Percentiles rank a stretch among this genome's conserved stretches.
Conservation (phyloP, 306 rosid genomes). For the Acacia acuminata region DNA sequence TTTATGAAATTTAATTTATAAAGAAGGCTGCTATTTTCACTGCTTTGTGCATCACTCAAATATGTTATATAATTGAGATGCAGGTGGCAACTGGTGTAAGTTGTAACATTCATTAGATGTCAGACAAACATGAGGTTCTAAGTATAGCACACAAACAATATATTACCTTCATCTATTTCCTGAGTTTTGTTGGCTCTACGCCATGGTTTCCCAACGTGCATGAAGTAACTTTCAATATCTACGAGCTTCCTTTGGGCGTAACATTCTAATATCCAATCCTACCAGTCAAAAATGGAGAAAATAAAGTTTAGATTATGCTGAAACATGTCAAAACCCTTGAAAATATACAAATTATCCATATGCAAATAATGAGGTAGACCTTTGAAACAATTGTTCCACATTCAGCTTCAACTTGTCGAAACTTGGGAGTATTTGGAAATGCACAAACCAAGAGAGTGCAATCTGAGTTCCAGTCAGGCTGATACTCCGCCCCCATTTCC, state of each 20-base stretch:
- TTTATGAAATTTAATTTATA: not conserved
- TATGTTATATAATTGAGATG: constrained; percentile 1
- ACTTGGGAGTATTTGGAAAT: constrained; percentile 87
- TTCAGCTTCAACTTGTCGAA: constrained; percentile 86
- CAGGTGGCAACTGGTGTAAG: not conserved
- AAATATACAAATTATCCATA: not conserved
- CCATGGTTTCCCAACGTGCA: constrained; percentile 93
- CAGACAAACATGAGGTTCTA: constrained; percentile 15
- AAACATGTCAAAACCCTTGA: constrained; percentile 10
- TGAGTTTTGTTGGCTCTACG: constrained; percentile 58
- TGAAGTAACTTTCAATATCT: constrained; percentile 77
- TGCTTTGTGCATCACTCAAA: constrained; percentile 21
- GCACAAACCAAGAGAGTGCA: constrained; percentile 95
- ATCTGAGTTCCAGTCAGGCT: constrained; percentile 81
- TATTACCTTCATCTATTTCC: constrained; percentile 53
- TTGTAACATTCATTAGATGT: constrained; percentile 8
- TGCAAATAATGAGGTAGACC: constrained; percentile 48
- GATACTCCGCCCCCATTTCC: constrained; percentile 95
- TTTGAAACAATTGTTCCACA: constrained; percentile 88
- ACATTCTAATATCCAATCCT: constrained; percentile 95
- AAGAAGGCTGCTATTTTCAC: not conserved
- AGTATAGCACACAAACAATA: constrained; percentile 9
- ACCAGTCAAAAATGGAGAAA: constrained; percentile 24
- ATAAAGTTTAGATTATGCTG: constrained; percentile 22
- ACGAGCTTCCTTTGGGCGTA: constrained; percentile 70